Evolutionary conservation across 106 monocot genomes (phyloP).

Genomic region (Apostasia ramifera): DNA sequence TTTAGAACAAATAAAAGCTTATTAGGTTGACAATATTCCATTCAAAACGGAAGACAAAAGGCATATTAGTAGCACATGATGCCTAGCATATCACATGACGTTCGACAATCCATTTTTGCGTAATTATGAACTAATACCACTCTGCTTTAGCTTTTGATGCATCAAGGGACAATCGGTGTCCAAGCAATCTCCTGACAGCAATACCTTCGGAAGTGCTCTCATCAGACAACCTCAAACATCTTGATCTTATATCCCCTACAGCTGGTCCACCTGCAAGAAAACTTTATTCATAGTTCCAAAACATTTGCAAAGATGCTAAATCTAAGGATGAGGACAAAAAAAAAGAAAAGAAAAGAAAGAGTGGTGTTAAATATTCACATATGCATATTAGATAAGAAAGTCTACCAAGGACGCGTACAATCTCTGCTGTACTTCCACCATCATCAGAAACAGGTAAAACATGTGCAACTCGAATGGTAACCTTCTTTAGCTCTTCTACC

Average conservation of each 20-base stretch:
- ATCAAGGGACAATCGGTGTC: slow-evolving; percentile 82
- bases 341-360: too few relatives aligned
- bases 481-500: slow-evolving; percentile 82
- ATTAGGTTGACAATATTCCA: too few relatives aligned
- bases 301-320: background rate
- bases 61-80: background rate
- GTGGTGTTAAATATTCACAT: background rate
- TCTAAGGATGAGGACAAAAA: background rate
- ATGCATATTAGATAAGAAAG: background rate
- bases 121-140: slow-evolving; percentile 39
- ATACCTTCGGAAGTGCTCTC: slow-evolving; percentile 89
- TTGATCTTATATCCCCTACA: slow-evolving; percentile 95
- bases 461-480: slow-evolving; percentile 85
- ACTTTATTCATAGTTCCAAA: too few relatives aligned
- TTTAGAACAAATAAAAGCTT: too few relatives aligned
- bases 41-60: too few relatives aligned
- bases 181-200: slow-evolving; percentile 86
- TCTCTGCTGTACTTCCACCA: slow-evolving; percentile 98
- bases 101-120: background rate
- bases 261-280: slow-evolving; percentile 80
- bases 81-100: background rate
- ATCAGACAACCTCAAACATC: slow-evolving; percentile 91
- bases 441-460: slow-evolving; percentile 97
- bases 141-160: slow-evolving; percentile 68
- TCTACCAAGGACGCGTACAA: slow-evolving; percentile 92